Base-by-base conservation (phyloP, 768 basidiomycete genomes). In the Xerocomellus intermedius region DNA sequence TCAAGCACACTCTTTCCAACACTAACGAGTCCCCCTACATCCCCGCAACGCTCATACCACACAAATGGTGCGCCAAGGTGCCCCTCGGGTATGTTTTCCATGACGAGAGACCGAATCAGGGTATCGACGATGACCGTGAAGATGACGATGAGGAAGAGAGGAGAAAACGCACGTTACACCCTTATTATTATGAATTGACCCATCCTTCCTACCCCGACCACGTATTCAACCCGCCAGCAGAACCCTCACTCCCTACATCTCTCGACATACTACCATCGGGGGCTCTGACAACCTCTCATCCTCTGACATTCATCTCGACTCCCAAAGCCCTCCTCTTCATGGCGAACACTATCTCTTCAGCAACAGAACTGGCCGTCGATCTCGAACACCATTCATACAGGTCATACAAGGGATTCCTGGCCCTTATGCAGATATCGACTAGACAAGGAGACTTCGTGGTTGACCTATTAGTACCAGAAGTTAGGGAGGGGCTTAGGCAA, bases 351-450 rank as follows among this genome's bases (percentile, higher is more conserved):
- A 78, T 98, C n/a, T 80, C 80, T 26, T 66, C 69, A 6, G 80
- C 78, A n/a, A 73, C 72, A 24, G 94, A 96, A 69, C 84, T 98
- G 50, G 96, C 97, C 0, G 80, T 99, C 24, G 97, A 99, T 72
- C 75, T 99, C 28, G 96, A 99, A 73, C 90, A 98, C 67, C 94
- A 98, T 76, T 87, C 82, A 57, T 91, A 89, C 63, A 81, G 94
- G 36, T 85, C 87, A 5, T 98, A 89, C 68, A 70, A 72, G 12
- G 96, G 97, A 2, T 93, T 98, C 64, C 79, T 97, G 24, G 97
- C 94, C 65, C 74, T 99, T 52, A 96, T 98, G 85, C 94, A 96
- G 69, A 80, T 95, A 56, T 90, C 89, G 62, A 93, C 90, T 9
- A 74, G 94, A 50, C 79, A 85, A 7, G 79, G 83, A 56, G 96